Evolutionary conservation across 148 eudicot species (phyloP).

Genomic region (Rhododendron griersonianum): DNA sequence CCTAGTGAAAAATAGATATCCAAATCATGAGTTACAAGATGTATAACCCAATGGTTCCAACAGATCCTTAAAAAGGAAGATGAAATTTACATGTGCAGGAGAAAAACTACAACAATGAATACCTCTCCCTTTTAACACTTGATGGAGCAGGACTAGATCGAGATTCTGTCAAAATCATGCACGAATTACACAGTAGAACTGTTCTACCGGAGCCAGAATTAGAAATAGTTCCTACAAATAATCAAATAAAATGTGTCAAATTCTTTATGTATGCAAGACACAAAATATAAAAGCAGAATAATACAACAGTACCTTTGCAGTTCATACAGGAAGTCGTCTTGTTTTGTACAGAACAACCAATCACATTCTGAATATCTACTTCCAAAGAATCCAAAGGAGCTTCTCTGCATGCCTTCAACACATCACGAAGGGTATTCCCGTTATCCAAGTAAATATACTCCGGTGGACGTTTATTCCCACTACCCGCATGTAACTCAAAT

Average conservation of each 20-base stretch:
- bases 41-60: neutral
- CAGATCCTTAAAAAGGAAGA: neutral
- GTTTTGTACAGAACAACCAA: conserved; percentile 28
- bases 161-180: conserved; percentile 28
- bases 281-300: neutral
- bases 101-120: conserved; percentile 14
- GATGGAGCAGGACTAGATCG: conserved; percentile 27
- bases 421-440: conserved; percentile 61
- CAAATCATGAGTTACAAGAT: neutral
- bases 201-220: conserved; percentile 32
- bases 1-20: neutral
- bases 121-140: conserved; percentile 38
- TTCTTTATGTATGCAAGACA: neutral
- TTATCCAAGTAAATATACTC: conserved; percentile 79
- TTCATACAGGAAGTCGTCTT: conserved; percentile 31
- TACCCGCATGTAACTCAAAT: conserved; percentile 80
- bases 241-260: neutral
- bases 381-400: conserved; percentile 33
- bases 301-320: conserved; percentile 50
- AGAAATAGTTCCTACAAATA: conserved; percentile 41
- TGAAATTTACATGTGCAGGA: neutral
- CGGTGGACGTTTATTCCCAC: conserved; percentile 73
- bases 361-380: conserved; percentile 30
- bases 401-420: conserved; percentile 55
- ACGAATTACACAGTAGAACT: conserved; percentile 42